Conservation (phyloP, 2,329 filamentous ascomycete species). For the Epichloe aotearoae region DNA sequence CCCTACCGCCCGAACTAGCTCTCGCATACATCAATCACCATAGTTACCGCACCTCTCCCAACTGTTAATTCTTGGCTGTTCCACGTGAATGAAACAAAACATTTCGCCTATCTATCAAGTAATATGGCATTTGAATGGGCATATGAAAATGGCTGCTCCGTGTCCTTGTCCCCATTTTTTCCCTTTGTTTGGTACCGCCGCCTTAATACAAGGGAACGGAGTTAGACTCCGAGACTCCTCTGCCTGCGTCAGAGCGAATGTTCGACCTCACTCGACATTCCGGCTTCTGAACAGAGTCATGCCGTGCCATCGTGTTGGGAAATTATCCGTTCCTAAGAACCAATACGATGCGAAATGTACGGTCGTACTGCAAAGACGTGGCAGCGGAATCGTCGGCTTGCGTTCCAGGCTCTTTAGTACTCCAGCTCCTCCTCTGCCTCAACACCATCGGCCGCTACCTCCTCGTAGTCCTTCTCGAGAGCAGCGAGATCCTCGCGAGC, state of each 20-base stretch:
- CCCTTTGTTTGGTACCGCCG: neutral
- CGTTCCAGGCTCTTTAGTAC: slow-evolving; percentile 46
- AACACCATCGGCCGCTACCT: slow-evolving; percentile 63
- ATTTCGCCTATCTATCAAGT: neutral
- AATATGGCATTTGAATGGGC: neutral
- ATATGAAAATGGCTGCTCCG: neutral
- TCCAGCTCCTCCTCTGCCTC: slow-evolving; percentile 54
- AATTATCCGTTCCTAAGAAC: too few relatives aligned
- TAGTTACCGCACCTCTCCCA: too few relatives aligned
- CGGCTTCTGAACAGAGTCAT: too few relatives aligned
- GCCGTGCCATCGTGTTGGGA: too few relatives aligned
- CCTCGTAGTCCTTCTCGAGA: slow-evolving; percentile 77
- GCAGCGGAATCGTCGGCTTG: neutral
- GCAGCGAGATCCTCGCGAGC: slow-evolving; percentile 77
- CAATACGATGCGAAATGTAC: too few relatives aligned
- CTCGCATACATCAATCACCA: too few relatives aligned
- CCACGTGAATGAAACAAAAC: neutral
- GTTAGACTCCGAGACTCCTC: too few relatives aligned
- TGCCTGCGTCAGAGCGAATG: too few relatives aligned
- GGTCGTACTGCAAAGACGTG: neutral
- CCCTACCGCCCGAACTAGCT: too few relatives aligned
- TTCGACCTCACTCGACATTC: too few relatives aligned
- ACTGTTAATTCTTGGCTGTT: neutral
- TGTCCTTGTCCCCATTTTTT: too few relatives aligned
- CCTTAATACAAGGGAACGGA: neutral